Evolutionary conservation across 73 alveolate species (phyloP), one percentile per base, ranked within the genome.

Genomic region (Loxodes magnus): DNA sequence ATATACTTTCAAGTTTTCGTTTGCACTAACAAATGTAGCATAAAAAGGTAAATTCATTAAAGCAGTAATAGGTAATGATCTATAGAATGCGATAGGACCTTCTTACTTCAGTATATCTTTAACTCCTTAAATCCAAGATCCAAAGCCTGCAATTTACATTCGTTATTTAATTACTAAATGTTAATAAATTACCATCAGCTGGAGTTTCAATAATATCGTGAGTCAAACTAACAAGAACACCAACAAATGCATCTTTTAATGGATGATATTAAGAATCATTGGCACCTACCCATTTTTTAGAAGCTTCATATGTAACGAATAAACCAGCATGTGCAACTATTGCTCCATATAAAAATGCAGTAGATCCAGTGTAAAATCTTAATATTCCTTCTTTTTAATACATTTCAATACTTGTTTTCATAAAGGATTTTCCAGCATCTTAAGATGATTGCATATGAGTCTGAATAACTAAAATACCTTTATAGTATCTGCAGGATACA

Each of bases 271-370:
- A 33, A 56, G 53, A 74, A 76, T 53, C 51, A 56, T 35, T 67
- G 38, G 60, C 58, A 17, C 71, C 48, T 5, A 82, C 33, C 0
- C 58, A 21, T 35, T 29, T 24, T 58, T 77, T 76, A 12, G 81
- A 41, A 9, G 65, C 51, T 50, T 85, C 96, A 33, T 85, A 85
- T 2, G 72, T 52, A 2, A 86, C 37, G 37, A 85, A 85, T 46
- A 59, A 80, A 1, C 80, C 59, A 17, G 93, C 96, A 64, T 85
- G 96, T 7, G 96, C 96, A n/a, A 93, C 93, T 64, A 85, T 70
- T 53, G 91, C 79, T n/a, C 96, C 96, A 36, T 74, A 56, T 9
- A 90, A 73, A 10, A 80, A 80, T 4, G 79, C 85, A 10, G 86
- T 50, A 21, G 64, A 79, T 50, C 96, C 96, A 49, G 56, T 63